Percentiles rank a stretch among this genome's conserved stretches.
Evolutionary conservation across 2,329 filamentous ascomycete genomes (phyloP).

Genomic region (Scedosporium dehoogii): DNA sequence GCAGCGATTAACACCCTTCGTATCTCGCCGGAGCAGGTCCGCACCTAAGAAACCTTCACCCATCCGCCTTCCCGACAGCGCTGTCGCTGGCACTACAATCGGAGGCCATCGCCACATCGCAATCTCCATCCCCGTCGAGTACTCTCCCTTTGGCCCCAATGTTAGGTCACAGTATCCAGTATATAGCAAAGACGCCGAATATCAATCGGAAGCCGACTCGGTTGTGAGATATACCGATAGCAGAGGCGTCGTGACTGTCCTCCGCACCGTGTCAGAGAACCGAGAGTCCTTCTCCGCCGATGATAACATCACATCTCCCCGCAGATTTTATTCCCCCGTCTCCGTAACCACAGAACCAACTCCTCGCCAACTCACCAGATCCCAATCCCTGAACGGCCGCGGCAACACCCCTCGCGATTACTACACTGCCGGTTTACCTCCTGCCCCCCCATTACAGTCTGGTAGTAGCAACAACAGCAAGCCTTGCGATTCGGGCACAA

Average conservation of each 20-base stretch:
- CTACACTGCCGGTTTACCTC: slow-evolving; percentile 1
- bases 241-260: slow-evolving; percentile 16
- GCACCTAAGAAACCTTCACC: slow-evolving; percentile 11
- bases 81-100: slow-evolving; percentile 42
- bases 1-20: slow-evolving; percentile 31
- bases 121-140: slow-evolving; percentile 47
- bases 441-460: not conserved
- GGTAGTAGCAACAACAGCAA: not conserved
- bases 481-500: not conserved
- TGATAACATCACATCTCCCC: not conserved
- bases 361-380: not conserved
- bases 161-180: slow-evolving; percentile 6
- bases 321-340: not conserved
- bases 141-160: slow-evolving; percentile 29
- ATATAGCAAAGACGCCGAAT: not conserved
- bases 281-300: slow-evolving; percentile 17
- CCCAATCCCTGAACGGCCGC: not conserved
- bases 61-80: slow-evolving; percentile 41
- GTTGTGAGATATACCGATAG: slow-evolving; percentile 5
- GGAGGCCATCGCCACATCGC: slow-evolving; percentile 48
- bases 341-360: not conserved
- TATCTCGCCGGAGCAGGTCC: slow-evolving; percentile 25
- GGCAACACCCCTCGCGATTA: slow-evolving; percentile 1
- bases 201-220: not conserved
- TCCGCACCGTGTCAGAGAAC: slow-evolving; percentile 26